A percentile compares a stretch with the other conserved stretches of the same genome.
Evolutionary conservation across 108 stramenopile species (phyloP).

Genomic region (Skeletonema potamos): DNA sequence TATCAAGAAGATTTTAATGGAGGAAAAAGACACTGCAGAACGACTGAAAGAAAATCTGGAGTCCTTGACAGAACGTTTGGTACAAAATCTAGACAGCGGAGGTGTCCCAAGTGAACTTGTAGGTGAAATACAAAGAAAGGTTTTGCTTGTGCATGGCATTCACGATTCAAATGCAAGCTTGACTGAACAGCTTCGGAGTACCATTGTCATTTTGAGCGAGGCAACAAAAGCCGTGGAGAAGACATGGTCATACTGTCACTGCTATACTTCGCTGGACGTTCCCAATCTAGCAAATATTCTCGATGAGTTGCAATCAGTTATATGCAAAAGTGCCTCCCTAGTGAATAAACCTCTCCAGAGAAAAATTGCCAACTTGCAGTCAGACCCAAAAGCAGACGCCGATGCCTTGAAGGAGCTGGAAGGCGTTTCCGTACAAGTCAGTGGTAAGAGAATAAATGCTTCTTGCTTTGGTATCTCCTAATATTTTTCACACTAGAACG

Average conservation of each 20-base stretch:
- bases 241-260: conserved; percentile 15
- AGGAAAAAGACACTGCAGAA: conserved; percentile 1
- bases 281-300: conserved; percentile 1
- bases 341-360: conserved; percentile 13
- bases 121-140: background rate
- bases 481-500: background rate
- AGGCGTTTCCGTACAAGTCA: conserved; percentile 4
- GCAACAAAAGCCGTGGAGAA: conserved; percentile 4
- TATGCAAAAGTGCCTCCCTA: conserved; percentile 16
- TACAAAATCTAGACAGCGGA: conserved; percentile 12
- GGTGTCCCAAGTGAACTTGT: conserved; percentile 16
- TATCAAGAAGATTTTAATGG: background rate
- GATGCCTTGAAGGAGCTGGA: background rate
- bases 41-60: conserved; percentile 11
- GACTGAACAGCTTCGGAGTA: background rate
- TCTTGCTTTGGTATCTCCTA: background rate
- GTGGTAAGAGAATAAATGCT: background rate
- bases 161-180: background rate
- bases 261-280: conserved; percentile 29
- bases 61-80: background rate
- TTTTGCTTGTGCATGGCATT: background rate
- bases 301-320: conserved; percentile 19
- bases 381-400: conserved; percentile 29
- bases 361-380: conserved; percentile 14
- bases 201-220: background rate